Base-by-base conservation (phyloP, 345 rosid species). In the Arabidopsis arenosa region DNA sequence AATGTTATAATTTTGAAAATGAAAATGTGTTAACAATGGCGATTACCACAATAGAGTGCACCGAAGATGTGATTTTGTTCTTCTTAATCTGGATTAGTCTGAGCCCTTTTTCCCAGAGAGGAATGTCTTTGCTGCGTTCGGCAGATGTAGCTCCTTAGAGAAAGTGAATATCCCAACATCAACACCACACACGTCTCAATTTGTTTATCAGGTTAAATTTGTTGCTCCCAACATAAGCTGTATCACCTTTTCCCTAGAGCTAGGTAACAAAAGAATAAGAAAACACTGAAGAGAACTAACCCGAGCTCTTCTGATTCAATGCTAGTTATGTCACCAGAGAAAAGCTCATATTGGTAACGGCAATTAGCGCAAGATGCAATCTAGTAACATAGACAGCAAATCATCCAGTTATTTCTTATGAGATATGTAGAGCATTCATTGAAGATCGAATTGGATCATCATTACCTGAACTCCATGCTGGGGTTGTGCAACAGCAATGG, bases 61-160 rank as follows among this genome's bases (percentile, higher is more conserved):
- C 89, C 5, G 94, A 92, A 63, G 93, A 88, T 21, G 88, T 87
- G 75, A 84, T 63, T 55, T 83, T 86, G 83, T 85, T 87, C 86
- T 90, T 92, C 83, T 82, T 70, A 69, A 90, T 64, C 78, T 88
- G 89, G 80, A 92, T 83, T 52, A 90, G 89, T 72, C 89, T 86
- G 70, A 95, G 91, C 82, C 96, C 96, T 74, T 89, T 85, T 81
- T 87, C 88, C 97, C 97, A 95, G 32, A 89, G 90, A 75, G 99
- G 90, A 81, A 89, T 83, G 73, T 92, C 97, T 86, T 86, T 90
- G 91, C 97, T 92, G 99, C 97, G 99, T 95, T 89, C 96, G 91
- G 91, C 89, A 95, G 89, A 91, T 88, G 97, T 83, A 90, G 91
- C 83, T 88, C 99, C 99, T 92, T 95, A 92, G 96, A 86, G 84